phyloP scores from a whole-genome alignment of 805 yeast genomes.

The Blastobotrys mokoenaii region DNA sequence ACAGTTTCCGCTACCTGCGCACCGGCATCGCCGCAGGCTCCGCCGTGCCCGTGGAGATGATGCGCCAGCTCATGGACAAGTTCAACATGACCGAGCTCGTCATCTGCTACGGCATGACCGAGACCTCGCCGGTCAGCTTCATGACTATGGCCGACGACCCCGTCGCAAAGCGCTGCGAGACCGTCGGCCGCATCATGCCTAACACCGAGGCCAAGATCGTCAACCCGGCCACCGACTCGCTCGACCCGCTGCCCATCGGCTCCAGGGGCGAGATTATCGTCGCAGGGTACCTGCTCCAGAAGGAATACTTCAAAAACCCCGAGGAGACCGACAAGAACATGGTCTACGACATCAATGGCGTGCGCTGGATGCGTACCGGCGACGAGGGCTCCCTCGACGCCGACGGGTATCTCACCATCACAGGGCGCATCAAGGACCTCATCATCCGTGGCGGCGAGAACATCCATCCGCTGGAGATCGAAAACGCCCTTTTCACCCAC shows the following conservation, averaged over 20 bases:
- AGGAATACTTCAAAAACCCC: constrained; percentile 20
- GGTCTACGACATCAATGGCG: constrained; percentile 18
- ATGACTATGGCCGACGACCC: constrained; percentile 23
- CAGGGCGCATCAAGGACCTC: constrained; percentile 27
- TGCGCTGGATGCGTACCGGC: constrained; percentile 26
- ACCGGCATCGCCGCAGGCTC: constrained; percentile 29
- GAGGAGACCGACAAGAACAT: constrained; percentile 21
- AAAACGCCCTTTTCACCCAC: constrained; percentile 22
- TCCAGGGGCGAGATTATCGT: constrained; percentile 23
- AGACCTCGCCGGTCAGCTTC: constrained; percentile 25
- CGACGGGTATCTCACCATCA: constrained; percentile 22
- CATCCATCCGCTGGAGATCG: constrained; percentile 26
- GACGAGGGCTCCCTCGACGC: constrained; percentile 25
- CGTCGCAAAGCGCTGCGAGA: constrained; percentile 18
- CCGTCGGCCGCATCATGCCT: constrained; percentile 25
- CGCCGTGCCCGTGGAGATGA: constrained; percentile 25
- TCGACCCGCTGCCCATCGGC: constrained; percentile 20
- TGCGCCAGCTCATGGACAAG: constrained; percentile 15
- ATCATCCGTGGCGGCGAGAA: constrained; percentile 28
- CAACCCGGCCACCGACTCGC: constrained; percentile 5
- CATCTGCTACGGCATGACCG: constrained; percentile 29
- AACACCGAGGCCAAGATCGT: constrained; percentile 24
- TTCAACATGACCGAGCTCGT: constrained; percentile 21
- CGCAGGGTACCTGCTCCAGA: constrained; percentile 24
- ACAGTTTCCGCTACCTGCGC: constrained; percentile 20